Conservation (phyloP, 768 basidiomycete species). For the Harrya chromipes region DNA sequence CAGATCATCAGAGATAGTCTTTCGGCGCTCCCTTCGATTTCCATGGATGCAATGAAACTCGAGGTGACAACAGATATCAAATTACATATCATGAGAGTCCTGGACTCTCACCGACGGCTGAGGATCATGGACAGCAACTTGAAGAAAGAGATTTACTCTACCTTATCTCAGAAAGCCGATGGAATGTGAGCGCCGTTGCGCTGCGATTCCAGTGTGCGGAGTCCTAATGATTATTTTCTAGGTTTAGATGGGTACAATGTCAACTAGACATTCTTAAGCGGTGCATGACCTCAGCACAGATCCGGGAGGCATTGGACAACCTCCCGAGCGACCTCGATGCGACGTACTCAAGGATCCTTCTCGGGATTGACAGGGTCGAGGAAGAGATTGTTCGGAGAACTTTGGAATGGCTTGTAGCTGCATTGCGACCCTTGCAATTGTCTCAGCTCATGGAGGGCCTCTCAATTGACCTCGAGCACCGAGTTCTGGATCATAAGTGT, state of each 20-base stretch:
- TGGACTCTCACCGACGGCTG: conserved; percentile 10
- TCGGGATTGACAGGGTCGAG: neutral
- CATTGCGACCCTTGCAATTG: conserved; percentile 2
- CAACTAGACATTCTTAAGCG: conserved; percentile 8
- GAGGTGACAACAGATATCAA: conserved; percentile 5
- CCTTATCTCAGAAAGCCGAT: conserved; percentile 3
- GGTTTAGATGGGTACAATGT: conserved; percentile 20
- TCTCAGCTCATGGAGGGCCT: conserved; percentile 7
- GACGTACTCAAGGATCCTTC: conserved; percentile 9
- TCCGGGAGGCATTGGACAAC: conserved; percentile 1
- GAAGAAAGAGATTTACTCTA: conserved; percentile 4
- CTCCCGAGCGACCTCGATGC: conserved; percentile 8
- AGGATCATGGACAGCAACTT: neutral
- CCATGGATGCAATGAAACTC: conserved; percentile 3
- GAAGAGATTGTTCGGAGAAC: neutral
- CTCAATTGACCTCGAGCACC: neutral
- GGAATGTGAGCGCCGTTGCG: conserved; percentile 8
- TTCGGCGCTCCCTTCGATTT: neutral
- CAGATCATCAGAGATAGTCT: conserved; percentile 8
- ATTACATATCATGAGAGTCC: conserved; percentile 2
- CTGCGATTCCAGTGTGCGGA: no score
- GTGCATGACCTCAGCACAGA: conserved; percentile 1
- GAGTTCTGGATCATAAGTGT: neutral
- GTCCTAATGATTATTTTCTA: neutral
- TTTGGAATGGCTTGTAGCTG: conserved; percentile 9